These are phyloP conservation scores for Colletotrichum viniferum DNA, from an alignment of 2,329 filamentous ascomycete species.

Conservation along the genomic window DNA sequence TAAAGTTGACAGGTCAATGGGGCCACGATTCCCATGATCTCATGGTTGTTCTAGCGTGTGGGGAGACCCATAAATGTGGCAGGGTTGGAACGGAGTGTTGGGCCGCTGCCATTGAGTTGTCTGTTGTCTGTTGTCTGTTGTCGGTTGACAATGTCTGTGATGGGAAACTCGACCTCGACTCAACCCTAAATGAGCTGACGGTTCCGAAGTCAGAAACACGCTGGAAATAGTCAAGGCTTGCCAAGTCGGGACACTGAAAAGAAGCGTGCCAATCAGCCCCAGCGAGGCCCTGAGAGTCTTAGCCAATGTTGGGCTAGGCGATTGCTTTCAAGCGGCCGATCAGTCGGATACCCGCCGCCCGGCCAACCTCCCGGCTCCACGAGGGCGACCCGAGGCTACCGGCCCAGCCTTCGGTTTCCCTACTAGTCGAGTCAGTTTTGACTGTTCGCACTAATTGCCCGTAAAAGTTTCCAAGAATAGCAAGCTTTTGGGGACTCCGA, in stretches of 20 bases:
- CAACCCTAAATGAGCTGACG: neutral
- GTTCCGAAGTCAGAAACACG: neutral
- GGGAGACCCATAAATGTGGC: conserved; percentile 2
- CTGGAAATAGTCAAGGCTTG: neutral
- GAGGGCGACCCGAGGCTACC: neutral
- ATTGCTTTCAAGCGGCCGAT: neutral
- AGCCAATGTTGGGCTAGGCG: neutral
- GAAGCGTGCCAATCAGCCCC: neutral
- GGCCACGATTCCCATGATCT: conserved; percentile 6
- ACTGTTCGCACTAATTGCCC: neutral
- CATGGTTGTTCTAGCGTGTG: neutral
- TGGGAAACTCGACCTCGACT: neutral
- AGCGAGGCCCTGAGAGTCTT: neutral
- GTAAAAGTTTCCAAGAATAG: neutral
- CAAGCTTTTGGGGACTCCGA: neutral
- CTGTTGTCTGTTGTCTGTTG: neutral
- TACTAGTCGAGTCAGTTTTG: neutral
- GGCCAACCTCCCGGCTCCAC: conserved; percentile 3
- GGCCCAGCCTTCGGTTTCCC: neutral
- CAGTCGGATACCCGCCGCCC: neutral
- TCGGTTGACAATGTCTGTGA: neutral
- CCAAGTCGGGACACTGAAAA: neutral
- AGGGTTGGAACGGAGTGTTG: neutral
- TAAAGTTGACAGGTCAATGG: conserved; percentile 6
- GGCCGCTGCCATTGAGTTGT: neutral